Percentiles rank a stretch among this genome's conserved stretches.
phyloP scores from a whole-genome alignment of 768 basidiomycete genomes.

The Brasilioporus rufonigricans region DNA sequence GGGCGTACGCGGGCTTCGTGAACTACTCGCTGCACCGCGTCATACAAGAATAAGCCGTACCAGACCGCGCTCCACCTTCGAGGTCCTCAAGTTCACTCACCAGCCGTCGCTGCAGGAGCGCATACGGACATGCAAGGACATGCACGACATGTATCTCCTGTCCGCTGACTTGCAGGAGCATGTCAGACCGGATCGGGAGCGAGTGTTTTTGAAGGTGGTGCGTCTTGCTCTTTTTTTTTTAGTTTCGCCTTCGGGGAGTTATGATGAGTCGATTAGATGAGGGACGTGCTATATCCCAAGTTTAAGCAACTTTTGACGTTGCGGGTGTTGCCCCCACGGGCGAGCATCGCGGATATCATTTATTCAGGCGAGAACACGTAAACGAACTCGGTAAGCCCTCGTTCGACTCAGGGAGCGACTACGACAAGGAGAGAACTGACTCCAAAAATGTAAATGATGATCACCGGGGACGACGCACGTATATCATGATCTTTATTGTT shows the following conservation, averaged over 20 bases:
- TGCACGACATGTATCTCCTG: constrained; percentile 39
- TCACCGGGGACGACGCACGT: too few species aligned
- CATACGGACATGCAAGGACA: constrained; percentile 46
- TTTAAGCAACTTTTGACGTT: constrained; percentile 68
- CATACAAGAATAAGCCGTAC: constrained; percentile 50
- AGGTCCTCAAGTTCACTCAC: constrained; percentile 66
- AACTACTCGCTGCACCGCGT: constrained; percentile 67
- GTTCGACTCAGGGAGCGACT: too few species aligned
- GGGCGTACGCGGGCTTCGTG: constrained; percentile 47
- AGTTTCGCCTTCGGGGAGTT: background rate
- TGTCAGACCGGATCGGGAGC: constrained; percentile 56
- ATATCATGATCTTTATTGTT: too few species aligned
- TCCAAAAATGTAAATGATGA: too few species aligned
- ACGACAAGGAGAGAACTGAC: too few species aligned
- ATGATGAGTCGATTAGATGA: constrained; percentile 40
- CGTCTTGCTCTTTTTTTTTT: constrained; percentile 21
- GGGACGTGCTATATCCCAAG: constrained; percentile 64
- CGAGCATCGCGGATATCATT: constrained; percentile 48
- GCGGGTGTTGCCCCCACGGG: constrained; percentile 51
- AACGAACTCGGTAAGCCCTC: too few species aligned
- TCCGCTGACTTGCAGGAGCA: constrained; percentile 33
- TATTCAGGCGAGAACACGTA: constrained; percentile 60
- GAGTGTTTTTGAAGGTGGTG: constrained; percentile 49
- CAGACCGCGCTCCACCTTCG: constrained; percentile 74
- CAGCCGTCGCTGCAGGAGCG: constrained; percentile 53